Conservation (phyloP, 116 monocot species). For the Posidonia oceanica region DNA sequence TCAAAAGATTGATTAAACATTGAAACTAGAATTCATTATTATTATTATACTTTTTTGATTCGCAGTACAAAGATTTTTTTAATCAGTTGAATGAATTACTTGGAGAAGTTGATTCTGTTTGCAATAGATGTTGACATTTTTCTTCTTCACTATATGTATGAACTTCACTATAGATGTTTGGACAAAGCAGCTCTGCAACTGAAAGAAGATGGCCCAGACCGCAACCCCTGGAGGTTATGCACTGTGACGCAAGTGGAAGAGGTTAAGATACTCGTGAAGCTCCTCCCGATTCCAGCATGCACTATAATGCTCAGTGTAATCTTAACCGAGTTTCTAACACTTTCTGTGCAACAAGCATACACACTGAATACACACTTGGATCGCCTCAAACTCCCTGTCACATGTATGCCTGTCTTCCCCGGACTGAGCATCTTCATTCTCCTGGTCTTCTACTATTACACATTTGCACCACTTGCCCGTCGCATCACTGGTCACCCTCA, state of each 20-base stretch:
- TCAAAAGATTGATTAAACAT: no score
- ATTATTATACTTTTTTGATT: no score
- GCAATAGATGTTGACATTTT: neutral
- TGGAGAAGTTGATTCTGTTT: no score
- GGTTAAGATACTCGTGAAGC: conserved; percentile 78
- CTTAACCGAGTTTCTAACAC: conserved; percentile 71
- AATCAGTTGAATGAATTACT: no score
- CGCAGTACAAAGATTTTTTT: no score
- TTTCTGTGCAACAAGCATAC: conserved; percentile 88
- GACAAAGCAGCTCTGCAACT: conserved; percentile 84
- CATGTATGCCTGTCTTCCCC: conserved; percentile 90
- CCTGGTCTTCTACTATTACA: conserved; percentile 63
- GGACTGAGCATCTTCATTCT: conserved; percentile 72
- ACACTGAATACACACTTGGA: conserved; percentile 72
- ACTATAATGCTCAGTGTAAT: conserved; percentile 72
- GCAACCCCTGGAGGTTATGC: conserved; percentile 75
- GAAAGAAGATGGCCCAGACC: conserved; percentile 42
- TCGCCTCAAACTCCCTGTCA: conserved; percentile 63
- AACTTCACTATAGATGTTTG: conserved; percentile 33
- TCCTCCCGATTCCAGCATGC: conserved; percentile 68
- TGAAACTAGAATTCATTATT: no score
- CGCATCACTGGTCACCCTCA: conserved; percentile 83
- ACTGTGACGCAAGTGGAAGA: conserved; percentile 97
- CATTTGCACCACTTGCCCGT: conserved; percentile 67
- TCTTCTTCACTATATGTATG: neutral